Evolutionary conservation across 495 filamentous ascomycete genomes (phyloP), one percentile per base, ranked within the genome.

Genomic region (Penicillium desertorum): DNA sequence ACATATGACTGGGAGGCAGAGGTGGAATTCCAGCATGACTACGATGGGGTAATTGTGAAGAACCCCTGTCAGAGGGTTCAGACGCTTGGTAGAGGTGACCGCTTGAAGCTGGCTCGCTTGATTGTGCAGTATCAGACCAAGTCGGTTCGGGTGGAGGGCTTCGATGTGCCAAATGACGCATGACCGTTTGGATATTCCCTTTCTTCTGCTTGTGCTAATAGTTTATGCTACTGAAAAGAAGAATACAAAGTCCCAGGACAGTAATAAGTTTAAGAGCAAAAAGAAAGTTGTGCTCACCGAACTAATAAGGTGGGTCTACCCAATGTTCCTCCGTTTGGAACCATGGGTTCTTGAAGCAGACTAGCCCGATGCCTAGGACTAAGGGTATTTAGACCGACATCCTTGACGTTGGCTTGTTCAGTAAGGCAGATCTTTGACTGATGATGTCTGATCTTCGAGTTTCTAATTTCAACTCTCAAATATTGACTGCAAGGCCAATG

Each of bases 1-100:
- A 14, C 39, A 9, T 55, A 55, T 47, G 53, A 55, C 29, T 55
- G 53, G 53, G 20, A 45, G 14, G 53, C 53, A 39, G 44, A 47
- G 16, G 53, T 47, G 32, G 32, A 46, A 19, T 55, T 55, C 14
- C 30, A 55, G 22, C 44, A 55, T 20, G 53, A 55, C 12, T 55
- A 55, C 10, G 10, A 45, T 25, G 53, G 53, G 1, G 30, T 55
- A 44, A 47, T 55, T 14, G 32, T 47, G n/a, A 37, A n/a, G 32
- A 47, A 55, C 7, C 42, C 22, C 14, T 41, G 3, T 16, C 17
- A 30, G 20, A 25, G 32, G 2, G 16, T 16, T 5, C 53, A 39
- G 22, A 39, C 7, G 7, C 30, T 55, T 23, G 43, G 53, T 19
- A 46, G 32, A 7, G 53, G 47, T 8, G 53, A 55, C 17, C 53